Evolutionary conservation across 2,329 filamentous ascomycete genomes (phyloP).

Genomic region (Lachnellula cervina): DNA sequence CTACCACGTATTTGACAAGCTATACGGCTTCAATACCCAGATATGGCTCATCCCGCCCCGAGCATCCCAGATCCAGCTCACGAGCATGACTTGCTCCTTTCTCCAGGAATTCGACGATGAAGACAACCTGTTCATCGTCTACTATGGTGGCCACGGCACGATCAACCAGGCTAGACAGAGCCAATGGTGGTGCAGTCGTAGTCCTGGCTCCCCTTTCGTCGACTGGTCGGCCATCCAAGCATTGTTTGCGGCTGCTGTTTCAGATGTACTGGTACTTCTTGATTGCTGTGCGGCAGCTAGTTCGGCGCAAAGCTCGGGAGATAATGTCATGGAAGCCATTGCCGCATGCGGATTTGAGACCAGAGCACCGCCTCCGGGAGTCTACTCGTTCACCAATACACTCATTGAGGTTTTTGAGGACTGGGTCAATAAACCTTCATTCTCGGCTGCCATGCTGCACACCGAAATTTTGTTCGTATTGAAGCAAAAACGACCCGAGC

Average conservation of each 20-base stretch:
- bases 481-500: constrained; percentile 51
- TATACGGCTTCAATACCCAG: constrained; percentile 51
- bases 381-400: constrained; percentile 55
- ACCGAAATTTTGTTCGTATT: constrained; percentile 55
- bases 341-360: constrained; percentile 59
- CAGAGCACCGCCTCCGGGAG: constrained; percentile 54
- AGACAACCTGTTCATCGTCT: constrained; percentile 53
- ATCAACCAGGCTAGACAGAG: constrained; percentile 43
- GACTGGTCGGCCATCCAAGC: constrained; percentile 55
- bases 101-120: constrained; percentile 52
- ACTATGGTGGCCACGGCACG: constrained; percentile 55
- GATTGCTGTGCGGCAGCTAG: constrained; percentile 42
- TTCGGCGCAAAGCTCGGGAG: constrained; percentile 53
- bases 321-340: constrained; percentile 57
- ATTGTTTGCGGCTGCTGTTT: constrained; percentile 9
- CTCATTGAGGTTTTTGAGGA: constrained; percentile 55
- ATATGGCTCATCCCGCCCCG: constrained; percentile 54
- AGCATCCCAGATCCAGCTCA: constrained; percentile 42
- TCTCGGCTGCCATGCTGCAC: constrained; percentile 57
- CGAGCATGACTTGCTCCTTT: constrained; percentile 49
- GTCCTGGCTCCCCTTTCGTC: constrained; percentile 3
- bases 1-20: constrained; percentile 47
- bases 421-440: constrained; percentile 47
- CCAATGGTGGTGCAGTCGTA: constrained; percentile 11
- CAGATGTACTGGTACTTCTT: constrained; percentile 14